Evolutionary conservation across 1,284 basidiomycete genomes (phyloP), one percentile per base, ranked within the genome.

Genomic region (Puccinia horiana): DNA sequence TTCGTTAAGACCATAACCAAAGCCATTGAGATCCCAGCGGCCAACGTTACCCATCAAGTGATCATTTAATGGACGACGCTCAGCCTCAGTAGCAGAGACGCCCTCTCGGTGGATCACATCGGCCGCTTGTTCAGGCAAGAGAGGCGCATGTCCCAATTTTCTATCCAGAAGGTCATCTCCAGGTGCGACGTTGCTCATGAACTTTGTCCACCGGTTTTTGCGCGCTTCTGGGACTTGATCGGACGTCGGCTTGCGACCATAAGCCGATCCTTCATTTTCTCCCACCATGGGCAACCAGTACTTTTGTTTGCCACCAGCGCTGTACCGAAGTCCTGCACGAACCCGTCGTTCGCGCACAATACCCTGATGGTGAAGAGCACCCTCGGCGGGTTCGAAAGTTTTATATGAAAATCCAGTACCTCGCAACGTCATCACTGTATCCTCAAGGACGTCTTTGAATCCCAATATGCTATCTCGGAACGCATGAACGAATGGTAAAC

Each of bases 341-440:
- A 97, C 95, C 1, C 95, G 90, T 56, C 92, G 89, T 80, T 94
- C 93, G 32, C 94, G 89, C 0, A 93, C 94, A 2, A 90, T 89
- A 26, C 95, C 94, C 83, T 94, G 90, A 84, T 83, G 63, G 85
- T 99, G 96, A 85, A 98, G 92, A 72, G 91, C 91, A 0, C 95
- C 95, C 86, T 98, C 95, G 54, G 93, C 94, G 0, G 96, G 96
- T 86, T 99, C 96, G 86, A 96, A 98, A 54, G 93, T 93, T 82
- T 95, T 92, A 87, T 99, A 99, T 74, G 94, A 93, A 89, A 98
- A 95, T 0, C 95, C 94, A 84, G 93, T 91, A 1, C 96, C 96
- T 23, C 91, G 90, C 12, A 98, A 88, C 0, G 96, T 99, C 18
- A 91, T 89, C 84, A 93, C 92, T 18, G 91, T 91, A 87, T 99